These are phyloP conservation scores for Singerocomus rubriflavus DNA, from an alignment of 1,284 basidiomycete species.

Conservation along the genomic window DNA sequence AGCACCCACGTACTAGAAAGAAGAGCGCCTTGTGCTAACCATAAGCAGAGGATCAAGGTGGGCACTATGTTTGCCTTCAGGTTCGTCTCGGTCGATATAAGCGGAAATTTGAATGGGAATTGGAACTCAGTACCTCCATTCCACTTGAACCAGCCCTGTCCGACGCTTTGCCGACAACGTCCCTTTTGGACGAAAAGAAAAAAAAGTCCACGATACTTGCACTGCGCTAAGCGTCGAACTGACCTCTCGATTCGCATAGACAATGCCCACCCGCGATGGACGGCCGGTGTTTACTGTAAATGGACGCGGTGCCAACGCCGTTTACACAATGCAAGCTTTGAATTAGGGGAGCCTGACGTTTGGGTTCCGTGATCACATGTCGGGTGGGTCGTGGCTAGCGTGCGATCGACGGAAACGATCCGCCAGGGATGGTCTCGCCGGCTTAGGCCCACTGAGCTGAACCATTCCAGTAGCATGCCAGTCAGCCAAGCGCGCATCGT, in stretches of 20 bases:
- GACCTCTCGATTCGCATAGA: neutral
- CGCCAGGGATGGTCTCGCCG: constrained; percentile 14
- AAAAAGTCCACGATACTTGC: neutral
- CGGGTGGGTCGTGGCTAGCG: constrained; percentile 4
- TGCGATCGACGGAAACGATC: constrained; percentile 5
- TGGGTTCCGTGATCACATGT: constrained; percentile 5
- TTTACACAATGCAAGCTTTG: neutral
- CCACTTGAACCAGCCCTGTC: too few relatives aligned
- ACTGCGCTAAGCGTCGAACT: neutral
- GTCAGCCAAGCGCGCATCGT: constrained; percentile 2
- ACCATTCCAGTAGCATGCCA: constrained; percentile 11
- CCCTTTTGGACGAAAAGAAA: too few relatives aligned
- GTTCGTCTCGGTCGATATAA: neutral
- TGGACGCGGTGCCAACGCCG: neutral
- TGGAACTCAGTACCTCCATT: too few relatives aligned
- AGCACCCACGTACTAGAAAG: neutral
- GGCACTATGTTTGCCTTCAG: neutral
- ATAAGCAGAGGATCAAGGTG: neutral
- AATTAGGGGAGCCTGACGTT: constrained; percentile 4
- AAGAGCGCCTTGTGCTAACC: too few relatives aligned
- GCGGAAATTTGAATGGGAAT: neutral
- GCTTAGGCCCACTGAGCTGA: constrained; percentile 11
- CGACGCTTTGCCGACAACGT: constrained; percentile 6
- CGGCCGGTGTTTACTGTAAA: neutral
- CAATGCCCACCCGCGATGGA: too few relatives aligned